Evolutionary conservation across 257 asterid genomes (phyloP).

Genomic region (Nicotiana undulata): DNA sequence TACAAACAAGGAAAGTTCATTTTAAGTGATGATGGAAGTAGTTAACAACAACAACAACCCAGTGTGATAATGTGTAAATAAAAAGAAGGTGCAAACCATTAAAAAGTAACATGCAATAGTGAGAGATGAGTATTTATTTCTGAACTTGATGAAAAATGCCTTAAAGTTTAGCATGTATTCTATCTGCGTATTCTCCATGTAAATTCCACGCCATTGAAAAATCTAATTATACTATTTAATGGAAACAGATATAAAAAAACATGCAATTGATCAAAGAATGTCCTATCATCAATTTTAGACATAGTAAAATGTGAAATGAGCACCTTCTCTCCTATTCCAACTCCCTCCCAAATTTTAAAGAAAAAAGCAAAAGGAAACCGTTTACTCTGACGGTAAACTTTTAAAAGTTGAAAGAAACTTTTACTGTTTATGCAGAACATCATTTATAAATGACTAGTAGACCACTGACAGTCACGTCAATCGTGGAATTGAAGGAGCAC

Average conservation of each 20-base stretch:
- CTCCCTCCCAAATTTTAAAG: not conserved
- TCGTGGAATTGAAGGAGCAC: not conserved
- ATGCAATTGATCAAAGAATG: not conserved
- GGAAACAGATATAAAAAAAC: not conserved
- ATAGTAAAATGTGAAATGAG: not conserved
- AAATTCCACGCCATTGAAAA: not conserved
- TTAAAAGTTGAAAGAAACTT: too few species aligned
- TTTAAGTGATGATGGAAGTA: not conserved
- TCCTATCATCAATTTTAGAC: not conserved
- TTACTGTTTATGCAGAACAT: not conserved
- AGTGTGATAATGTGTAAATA: not conserved
- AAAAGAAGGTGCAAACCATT: not conserved
- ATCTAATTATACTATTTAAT: not conserved
- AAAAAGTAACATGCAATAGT: not conserved
- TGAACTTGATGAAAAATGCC: not conserved
- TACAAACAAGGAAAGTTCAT: not conserved
- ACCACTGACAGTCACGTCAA: not conserved
- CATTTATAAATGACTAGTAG: not conserved
- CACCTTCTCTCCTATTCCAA: not conserved
- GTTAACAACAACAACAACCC: too few species aligned
- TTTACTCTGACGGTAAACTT: too few species aligned
- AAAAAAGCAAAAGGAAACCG: too few species aligned
- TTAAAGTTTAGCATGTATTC: not conserved
- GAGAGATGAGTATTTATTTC: not conserved
- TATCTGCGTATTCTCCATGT: not conserved